Evolutionary conservation across 106 monocot genomes (phyloP), one percentile per base, ranked within the genome.

Genomic region (Chionographis japonica): DNA sequence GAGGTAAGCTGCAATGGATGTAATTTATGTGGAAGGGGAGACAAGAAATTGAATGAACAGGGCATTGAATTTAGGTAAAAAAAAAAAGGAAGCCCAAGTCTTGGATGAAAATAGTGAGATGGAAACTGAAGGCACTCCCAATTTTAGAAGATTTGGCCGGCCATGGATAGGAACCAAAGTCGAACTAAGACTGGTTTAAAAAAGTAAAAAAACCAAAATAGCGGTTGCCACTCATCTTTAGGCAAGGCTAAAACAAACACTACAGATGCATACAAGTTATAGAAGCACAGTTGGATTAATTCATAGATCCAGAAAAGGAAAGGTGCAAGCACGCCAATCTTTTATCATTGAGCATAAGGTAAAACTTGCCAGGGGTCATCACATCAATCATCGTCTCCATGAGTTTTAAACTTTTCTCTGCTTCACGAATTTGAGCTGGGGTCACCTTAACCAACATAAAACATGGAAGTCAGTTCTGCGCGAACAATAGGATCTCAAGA

Each of bases 351-450:
- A 65, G 0, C 39, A 1, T 27, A 53, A 56, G 40, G 46, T 61
- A 37, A 52, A 14, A 71, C 68, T 63, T 84, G 92, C 95, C 95
- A 75, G 86, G 82, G 37, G 83, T 89, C 95, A 95, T 95, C 9
- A 72, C 95, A 70, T 89, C 77, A 65, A 95, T 95, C 86, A 95
- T 89, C 7, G 82, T 81, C 74, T 95, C 95, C 95, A 91, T 92
- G 55, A 84, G 40, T 73, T 80, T 86, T 54, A 92, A 60, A 68
- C 65, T 95, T 75, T 92, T 95, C 72, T 95, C 95, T 15, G 95
- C 95, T 76, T 95, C 95, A 77, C 95, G 95, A 66, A 95, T 92
- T 89, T 95, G 95, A 62, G 95, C 81, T 60, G 95, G 95, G 70
- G 91, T 88, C 20, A 95, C 89, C 95, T 95, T 56, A 68, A n/a